These are phyloP conservation scores for Chalaropsis thielavioides DNA, from an alignment of 2,329 filamentous ascomycete genomes.

Conservation along the genomic window DNA sequence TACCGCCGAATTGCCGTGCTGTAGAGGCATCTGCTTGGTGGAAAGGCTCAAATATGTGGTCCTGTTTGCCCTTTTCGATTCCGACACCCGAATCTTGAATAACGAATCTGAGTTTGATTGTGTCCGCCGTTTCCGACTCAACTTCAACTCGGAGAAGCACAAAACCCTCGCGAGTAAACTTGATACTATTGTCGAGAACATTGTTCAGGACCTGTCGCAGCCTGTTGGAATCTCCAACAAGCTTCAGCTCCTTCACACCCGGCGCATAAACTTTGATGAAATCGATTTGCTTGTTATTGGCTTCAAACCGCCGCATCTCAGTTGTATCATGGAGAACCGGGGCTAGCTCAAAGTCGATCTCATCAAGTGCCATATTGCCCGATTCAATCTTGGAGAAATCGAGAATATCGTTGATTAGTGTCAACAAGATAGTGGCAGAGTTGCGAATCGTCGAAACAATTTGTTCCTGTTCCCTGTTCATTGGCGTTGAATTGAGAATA, in stretches of 20 bases:
- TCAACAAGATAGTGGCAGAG: slow-evolving; percentile 67
- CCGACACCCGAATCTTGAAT: slow-evolving; percentile 70
- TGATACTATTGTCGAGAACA: slow-evolving; percentile 61
- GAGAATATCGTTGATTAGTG: slow-evolving; percentile 81
- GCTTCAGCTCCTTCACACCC: slow-evolving; percentile 46
- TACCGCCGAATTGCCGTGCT: slow-evolving; percentile 63
- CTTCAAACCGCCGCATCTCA: slow-evolving; percentile 78
- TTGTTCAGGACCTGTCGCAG: slow-evolving; percentile 75
- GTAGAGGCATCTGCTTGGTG: slow-evolving; percentile 71
- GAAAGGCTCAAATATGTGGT: slow-evolving; percentile 63
- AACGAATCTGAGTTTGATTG: slow-evolving; percentile 53
- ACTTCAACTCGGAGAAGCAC: slow-evolving; percentile 53
- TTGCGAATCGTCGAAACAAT: slow-evolving; percentile 65
- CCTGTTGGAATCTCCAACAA: slow-evolving; percentile 74
- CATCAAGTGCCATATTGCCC: slow-evolving; percentile 61
- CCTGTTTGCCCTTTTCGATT: slow-evolving; percentile 62
- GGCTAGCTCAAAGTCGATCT: slow-evolving; percentile 64
- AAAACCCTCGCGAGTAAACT: slow-evolving; percentile 55
- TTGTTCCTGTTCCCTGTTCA: slow-evolving; percentile 57
- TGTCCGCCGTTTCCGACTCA: slow-evolving; percentile 48
- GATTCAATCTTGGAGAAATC: slow-evolving; percentile 82
- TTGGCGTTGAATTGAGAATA: slow-evolving; percentile 50
- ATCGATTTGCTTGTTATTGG: slow-evolving; percentile 61
- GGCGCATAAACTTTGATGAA: slow-evolving; percentile 52
- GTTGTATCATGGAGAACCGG: slow-evolving; percentile 64